These are phyloP conservation scores for Stromatinia cepivora DNA, from an alignment of 2,329 filamentous ascomycete species.

Conservation along the genomic window DNA sequence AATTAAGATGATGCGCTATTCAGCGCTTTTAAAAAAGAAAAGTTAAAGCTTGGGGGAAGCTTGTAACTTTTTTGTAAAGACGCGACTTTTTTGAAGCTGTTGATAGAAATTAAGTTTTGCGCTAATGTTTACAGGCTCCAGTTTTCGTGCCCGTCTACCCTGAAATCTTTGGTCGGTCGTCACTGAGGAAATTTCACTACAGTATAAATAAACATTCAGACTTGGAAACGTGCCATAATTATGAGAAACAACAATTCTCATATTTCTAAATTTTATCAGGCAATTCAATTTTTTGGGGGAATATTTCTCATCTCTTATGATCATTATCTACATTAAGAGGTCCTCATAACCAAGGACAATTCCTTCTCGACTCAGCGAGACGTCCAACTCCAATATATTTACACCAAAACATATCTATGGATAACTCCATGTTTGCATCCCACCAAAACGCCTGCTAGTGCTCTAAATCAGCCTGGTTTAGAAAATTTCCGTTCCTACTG, in stretches of 20 bases:
- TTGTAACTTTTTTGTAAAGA: slow-evolving; percentile 15
- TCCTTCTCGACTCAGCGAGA: neutral
- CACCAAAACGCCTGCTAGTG: slow-evolving; percentile 1
- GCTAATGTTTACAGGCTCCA: slow-evolving; percentile 18
- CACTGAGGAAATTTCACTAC: neutral
- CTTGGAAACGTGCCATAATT: neutral
- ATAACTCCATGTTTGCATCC: neutral
- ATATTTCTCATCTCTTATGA: neutral
- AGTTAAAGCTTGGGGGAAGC: slow-evolving; percentile 15
- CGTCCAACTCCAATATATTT: neutral
- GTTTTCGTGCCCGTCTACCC: neutral
- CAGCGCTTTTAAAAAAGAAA: neutral
- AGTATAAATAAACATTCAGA: neutral
- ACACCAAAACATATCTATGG: neutral
- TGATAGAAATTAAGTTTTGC: slow-evolving; percentile 22
- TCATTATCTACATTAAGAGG: neutral
- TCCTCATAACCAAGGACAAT: neutral
- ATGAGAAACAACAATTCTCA: neutral
- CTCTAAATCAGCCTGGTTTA: slow-evolving; percentile 27
- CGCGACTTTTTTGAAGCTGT: slow-evolving; percentile 24
- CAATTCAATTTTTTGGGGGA: neutral
- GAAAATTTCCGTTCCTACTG: slow-evolving; percentile 38
- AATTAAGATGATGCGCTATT: neutral
- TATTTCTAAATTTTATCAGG: neutral
- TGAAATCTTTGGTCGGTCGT: slow-evolving; percentile 10